These are phyloP conservation scores for Nicotiana attenuata DNA, from an alignment of 257 asterid species.

Conservation along the genomic window DNA sequence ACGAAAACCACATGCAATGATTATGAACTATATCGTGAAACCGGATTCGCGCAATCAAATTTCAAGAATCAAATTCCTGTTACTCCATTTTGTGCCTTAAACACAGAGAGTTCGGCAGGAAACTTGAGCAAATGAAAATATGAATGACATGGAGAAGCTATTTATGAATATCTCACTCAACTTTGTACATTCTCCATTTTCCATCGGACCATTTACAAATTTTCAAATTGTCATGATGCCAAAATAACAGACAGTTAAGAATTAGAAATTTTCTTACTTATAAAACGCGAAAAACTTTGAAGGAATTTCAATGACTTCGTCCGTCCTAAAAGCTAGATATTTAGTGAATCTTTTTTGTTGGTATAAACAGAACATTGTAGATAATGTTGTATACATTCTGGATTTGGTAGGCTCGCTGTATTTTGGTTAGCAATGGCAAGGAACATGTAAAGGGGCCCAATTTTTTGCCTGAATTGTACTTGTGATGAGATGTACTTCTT, in stretches of 20 bases:
- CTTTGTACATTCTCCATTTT: background rate
- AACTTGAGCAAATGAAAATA: constrained; percentile 1
- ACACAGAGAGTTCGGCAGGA: background rate
- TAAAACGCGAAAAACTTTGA: background rate
- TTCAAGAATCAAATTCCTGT: background rate
- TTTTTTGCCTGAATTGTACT: too few species aligned
- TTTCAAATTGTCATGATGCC: background rate
- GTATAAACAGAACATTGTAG: too few species aligned
- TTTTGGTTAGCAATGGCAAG: too few species aligned
- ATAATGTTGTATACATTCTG: too few species aligned
- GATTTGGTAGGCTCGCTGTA: too few species aligned
- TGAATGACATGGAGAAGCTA: background rate
- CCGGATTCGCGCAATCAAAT: background rate
- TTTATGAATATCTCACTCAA: background rate
- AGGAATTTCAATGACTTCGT: too few species aligned
- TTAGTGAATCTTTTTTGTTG: too few species aligned
- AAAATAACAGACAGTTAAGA: background rate
- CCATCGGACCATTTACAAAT: background rate
- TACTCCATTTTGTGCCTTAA: background rate
- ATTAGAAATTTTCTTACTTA: background rate
- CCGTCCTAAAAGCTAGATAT: too few species aligned
- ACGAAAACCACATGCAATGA: background rate
- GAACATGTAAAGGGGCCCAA: too few species aligned
- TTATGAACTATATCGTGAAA: background rate
- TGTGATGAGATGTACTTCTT: too few species aligned